Evolutionary conservation across 805 yeast species (phyloP).

Genomic region (Peterozyma xylosa): DNA sequence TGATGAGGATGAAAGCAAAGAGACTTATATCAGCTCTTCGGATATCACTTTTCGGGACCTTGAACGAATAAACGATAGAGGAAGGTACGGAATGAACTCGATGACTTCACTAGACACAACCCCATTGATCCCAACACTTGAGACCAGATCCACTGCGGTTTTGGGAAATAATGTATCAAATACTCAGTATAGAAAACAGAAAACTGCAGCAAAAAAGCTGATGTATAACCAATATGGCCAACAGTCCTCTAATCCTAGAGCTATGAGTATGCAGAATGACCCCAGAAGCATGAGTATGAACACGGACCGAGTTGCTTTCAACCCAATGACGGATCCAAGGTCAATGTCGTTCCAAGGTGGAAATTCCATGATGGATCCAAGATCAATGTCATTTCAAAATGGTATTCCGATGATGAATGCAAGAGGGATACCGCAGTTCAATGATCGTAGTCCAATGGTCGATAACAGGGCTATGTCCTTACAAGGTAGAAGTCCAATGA

Average conservation of each 20-base stretch:
- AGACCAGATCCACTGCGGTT: conserved; percentile 22
- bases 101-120: conserved; percentile 42
- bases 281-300: conserved; percentile 21
- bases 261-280: conserved; percentile 24
- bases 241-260: conserved; percentile 19
- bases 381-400: conserved; percentile 23
- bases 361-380: not conserved
- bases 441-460: conserved; percentile 1
- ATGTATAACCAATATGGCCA: conserved; percentile 20
- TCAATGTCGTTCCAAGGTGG: conserved; percentile 35
- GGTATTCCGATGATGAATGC: conserved; percentile 2
- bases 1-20: conserved; percentile 31
- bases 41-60: conserved; percentile 58
- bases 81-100: conserved; percentile 49
- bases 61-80: conserved; percentile 55
- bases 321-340: conserved; percentile 24
- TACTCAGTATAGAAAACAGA: conserved; percentile 60
- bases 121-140: conserved; percentile 69
- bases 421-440: conserved; percentile 22
- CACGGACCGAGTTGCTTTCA: conserved; percentile 12
- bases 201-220: conserved; percentile 60
- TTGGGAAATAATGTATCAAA: conserved; percentile 29
- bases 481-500: conserved; percentile 24
- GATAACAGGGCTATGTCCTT: conserved; percentile 11
- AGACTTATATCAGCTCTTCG: conserved; percentile 19